phyloP scores from a whole-genome alignment of 176 grass and related monocot species.

The sorghum (Sorghum bicolor) region DNA sequence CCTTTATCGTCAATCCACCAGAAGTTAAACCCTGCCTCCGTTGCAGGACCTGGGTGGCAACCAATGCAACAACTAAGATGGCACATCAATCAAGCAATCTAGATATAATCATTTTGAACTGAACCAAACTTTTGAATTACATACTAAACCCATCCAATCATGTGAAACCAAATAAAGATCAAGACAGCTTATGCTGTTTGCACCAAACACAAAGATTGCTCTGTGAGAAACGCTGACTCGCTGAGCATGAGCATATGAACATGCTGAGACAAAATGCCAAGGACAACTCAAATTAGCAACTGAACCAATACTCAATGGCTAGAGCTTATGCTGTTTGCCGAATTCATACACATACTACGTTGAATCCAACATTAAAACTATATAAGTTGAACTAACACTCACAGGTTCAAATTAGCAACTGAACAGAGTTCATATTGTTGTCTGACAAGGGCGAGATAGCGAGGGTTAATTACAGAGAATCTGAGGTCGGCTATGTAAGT shows the following conservation, averaged over 20 bases:
- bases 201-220: neutral
- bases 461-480: neutral
- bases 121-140: neutral
- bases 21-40: constrained; percentile 79
- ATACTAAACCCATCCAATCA: neutral
- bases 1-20: constrained; percentile 81
- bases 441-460: neutral
- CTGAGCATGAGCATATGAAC: neutral
- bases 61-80: neutral
- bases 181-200: neutral
- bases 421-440: neutral
- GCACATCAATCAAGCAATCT: neutral
- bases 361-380: neutral
- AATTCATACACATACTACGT: neutral
- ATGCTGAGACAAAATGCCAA: neutral
- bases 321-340: neutral
- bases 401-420: neutral
- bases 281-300: neutral
- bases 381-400: neutral
- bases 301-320: neutral
- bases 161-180: neutral
- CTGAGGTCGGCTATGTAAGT: neutral
- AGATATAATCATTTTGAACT: neutral
- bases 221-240: neutral
- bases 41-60: constrained; percentile 67